Base-by-base conservation (phyloP, 108 stramenopile species). In the Skeletonema marinoi region DNA sequence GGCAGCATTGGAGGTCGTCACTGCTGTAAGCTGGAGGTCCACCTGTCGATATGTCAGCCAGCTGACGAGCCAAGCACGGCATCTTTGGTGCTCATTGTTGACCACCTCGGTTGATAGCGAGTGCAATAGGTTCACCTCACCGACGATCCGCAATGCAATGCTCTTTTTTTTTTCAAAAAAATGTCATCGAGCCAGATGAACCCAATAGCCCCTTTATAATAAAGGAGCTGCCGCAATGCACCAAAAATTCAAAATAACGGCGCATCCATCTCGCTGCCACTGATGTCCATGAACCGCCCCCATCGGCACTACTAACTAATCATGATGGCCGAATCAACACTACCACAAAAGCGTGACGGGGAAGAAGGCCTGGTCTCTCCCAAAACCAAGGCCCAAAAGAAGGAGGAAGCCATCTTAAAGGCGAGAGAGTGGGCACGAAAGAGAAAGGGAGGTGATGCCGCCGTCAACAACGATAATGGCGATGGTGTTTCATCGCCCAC, bases 371-470 rank as follows among this genome's bases (percentile, higher is more conserved):
- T 56, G 54, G 19, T 25, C 0, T 39, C 73, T 11, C 31, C 64
- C 51, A 74, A 74, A 32, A 41, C 65, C 54, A 74, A 74, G 36
- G 75, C 75, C 21, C 60, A 76, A 3, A 33, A 39, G 39, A 70
- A 70, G 33, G 29, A 60, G 38, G 32, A 76, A 32, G 61, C 75
- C 38, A 32, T 70, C 38, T 32, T 68, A 14, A 36, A 48, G 46
- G 75, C 69, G 8, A 70, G 70, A 38, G 68, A 63, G 65, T 74
- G 69, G 69, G 75, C 75, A 13, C 60, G 48, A 9, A 76, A 76
- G 44, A 39, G 59, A 10, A 76, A 76, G 75, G 69, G 69, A 17
- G 65, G 46, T 9, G 71, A 44, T 7, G 51, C 48, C 30, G 60
- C 9, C 48, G 29, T 48, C 3, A 60, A 73, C 33, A 41, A 21